A percentile compares a stretch with the other conserved stretches of the same genome.
phyloP scores from a whole-genome alignment of 202 grass and related monocot genomes.

The Musa balbisiana region DNA sequence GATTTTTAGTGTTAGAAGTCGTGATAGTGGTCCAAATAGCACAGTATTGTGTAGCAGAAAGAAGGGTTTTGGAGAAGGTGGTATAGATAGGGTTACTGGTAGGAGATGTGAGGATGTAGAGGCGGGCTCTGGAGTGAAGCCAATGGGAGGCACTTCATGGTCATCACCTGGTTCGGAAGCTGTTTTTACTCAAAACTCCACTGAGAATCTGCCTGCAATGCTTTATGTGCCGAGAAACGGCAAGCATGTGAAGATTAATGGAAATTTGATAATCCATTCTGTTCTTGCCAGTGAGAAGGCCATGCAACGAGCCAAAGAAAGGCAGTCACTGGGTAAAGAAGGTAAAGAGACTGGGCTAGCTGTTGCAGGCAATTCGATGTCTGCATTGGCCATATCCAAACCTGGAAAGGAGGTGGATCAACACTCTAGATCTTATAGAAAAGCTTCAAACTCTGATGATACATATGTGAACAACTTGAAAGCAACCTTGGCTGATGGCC shows the following conservation, averaged over 20 bases:
- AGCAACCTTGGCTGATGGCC: conserved; percentile 45
- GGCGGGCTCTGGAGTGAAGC: background rate
- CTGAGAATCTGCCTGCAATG: conserved; percentile 78
- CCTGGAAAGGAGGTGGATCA: conserved; percentile 38
- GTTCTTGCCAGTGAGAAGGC: conserved; percentile 88
- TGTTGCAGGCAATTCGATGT: conserved; percentile 46
- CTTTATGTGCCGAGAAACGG: conserved; percentile 96
- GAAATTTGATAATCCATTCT: conserved; percentile 96
- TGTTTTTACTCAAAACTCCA: conserved; percentile 35
- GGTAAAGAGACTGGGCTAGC: conserved; percentile 52
- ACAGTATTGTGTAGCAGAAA: conserved; percentile 30
- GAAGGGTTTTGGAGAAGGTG: background rate
- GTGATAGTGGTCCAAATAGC: conserved; percentile 38
- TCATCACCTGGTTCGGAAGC: background rate
- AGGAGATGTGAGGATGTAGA: conserved; percentile 28
- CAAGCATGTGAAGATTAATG: conserved; percentile 95
- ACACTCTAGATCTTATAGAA: conserved; percentile 21
- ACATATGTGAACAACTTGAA: background rate
- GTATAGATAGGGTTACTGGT: conserved; percentile 15
- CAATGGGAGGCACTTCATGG: background rate
- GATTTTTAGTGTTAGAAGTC: conserved; percentile 42
- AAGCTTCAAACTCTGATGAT: conserved; percentile 12
- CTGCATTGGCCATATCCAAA: background rate
- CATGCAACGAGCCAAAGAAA: conserved; percentile 36
- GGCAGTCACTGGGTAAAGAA: conserved; percentile 33